phyloP scores from a whole-genome alignment of 2,329 filamentous ascomycete species.

The Xylaria sp. region DNA sequence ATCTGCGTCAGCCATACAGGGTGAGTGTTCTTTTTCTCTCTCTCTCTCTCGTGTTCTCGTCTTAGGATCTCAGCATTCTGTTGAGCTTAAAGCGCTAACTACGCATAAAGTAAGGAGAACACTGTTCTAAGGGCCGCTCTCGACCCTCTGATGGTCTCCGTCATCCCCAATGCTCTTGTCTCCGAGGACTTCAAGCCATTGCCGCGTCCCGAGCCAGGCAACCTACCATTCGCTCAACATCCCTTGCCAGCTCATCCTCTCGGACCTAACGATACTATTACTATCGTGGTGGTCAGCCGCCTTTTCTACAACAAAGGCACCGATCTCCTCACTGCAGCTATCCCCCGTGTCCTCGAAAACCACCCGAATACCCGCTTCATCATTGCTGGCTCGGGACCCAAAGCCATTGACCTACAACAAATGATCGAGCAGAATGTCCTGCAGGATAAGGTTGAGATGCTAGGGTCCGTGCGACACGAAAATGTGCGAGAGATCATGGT shows the following conservation, averaged over 20 bases:
- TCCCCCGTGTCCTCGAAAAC: slow-evolving; percentile 88
- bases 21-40: slow-evolving; percentile 60
- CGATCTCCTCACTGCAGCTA: slow-evolving; percentile 94
- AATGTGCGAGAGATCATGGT: slow-evolving; percentile 98
- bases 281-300: slow-evolving; percentile 95
- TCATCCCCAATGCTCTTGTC: slow-evolving; percentile 97
- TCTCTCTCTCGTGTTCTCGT: background rate
- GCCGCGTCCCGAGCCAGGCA: slow-evolving; percentile 56
- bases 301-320: slow-evolving; percentile 99
- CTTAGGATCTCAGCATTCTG: background rate
- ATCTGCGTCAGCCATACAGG: slow-evolving; percentile 99
- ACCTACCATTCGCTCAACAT: slow-evolving; percentile 55
- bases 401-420: slow-evolving; percentile 97
- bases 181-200: slow-evolving; percentile 92
- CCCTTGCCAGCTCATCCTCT: slow-evolving; percentile 73
- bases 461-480: slow-evolving; percentile 93
- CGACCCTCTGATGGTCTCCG: slow-evolving; percentile 96
- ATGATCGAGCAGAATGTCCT: slow-evolving; percentile 96
- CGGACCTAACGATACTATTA: slow-evolving; percentile 87
- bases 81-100: slow-evolving; percentile 43
- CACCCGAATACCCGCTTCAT: slow-evolving; percentile 97
- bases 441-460: slow-evolving; percentile 91
- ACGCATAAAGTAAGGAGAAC: slow-evolving; percentile 83
- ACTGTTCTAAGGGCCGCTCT: slow-evolving; percentile 93
- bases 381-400: slow-evolving; percentile 94